Conservation (phyloP, 192 early-diverging fungal genomes). For the Chytriomyces sp. region DNA sequence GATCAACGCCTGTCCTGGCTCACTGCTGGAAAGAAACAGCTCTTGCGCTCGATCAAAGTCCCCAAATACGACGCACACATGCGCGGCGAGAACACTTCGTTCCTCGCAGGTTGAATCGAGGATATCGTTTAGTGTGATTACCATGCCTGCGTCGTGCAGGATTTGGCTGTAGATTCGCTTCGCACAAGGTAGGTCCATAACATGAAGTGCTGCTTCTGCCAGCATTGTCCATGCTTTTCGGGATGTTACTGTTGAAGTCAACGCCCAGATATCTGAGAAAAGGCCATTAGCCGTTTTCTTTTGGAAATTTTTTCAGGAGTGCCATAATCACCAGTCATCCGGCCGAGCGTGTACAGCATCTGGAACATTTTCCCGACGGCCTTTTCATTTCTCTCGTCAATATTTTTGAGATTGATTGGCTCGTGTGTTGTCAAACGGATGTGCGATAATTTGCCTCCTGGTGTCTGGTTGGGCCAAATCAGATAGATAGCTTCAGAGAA, state of each 20-base stretch:
- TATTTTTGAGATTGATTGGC: slow-evolving; percentile 24
- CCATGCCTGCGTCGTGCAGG: slow-evolving; percentile 56
- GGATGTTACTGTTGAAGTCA: slow-evolving; percentile 28
- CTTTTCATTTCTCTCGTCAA: slow-evolving; percentile 44
- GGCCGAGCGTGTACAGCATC: slow-evolving; percentile 51
- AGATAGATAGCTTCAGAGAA: not conserved
- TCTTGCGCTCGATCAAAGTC: slow-evolving; percentile 54
- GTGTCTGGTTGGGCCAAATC: slow-evolving; percentile 34
- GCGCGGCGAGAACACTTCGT: slow-evolving; percentile 48
- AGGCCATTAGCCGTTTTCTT: not conserved
- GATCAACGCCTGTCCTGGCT: slow-evolving; percentile 53
- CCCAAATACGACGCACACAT: slow-evolving; percentile 53
- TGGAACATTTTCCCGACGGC: slow-evolving; percentile 53
- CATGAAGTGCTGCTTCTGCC: slow-evolving; percentile 50
- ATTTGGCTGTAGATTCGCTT: slow-evolving; percentile 57
- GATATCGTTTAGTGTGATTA: slow-evolving; percentile 48
- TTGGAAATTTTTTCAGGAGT: not conserved
- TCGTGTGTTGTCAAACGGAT: slow-evolving; percentile 49
- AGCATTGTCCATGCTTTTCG: slow-evolving; percentile 54
- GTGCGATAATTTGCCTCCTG: slow-evolving; percentile 46
- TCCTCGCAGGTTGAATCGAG: slow-evolving; percentile 47
- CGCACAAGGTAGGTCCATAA: slow-evolving; percentile 52
- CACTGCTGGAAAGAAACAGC: slow-evolving; percentile 50
- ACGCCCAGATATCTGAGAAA: slow-evolving; percentile 48
- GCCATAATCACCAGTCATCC: slow-evolving; percentile 38